These are phyloP conservation scores for Yarrowia divulgata DNA, from an alignment of 805 yeast genomes.

Conservation along the genomic window DNA sequence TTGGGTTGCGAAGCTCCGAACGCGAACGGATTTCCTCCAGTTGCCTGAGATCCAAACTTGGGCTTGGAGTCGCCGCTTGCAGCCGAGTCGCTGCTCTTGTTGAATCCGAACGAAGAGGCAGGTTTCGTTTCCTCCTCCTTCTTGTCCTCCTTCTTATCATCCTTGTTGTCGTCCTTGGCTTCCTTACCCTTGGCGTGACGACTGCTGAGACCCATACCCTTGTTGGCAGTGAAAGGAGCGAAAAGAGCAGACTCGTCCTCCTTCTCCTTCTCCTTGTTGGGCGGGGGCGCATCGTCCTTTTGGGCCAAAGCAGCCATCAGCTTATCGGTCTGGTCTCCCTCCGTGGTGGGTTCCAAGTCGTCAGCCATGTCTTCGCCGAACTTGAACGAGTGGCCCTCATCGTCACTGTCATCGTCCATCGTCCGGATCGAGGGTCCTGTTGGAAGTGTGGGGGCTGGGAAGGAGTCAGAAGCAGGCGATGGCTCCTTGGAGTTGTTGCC, in stretches of 20 bases:
- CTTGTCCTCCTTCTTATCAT: constrained; percentile 5
- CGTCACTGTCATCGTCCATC: constrained; percentile 29
- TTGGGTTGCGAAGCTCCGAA: constrained; percentile 5
- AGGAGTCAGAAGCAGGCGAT: not conserved
- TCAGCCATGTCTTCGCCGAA: constrained; percentile 32
- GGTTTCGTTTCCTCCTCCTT: not conserved
- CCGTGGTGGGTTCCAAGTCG: constrained; percentile 33
- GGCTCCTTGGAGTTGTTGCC: not conserved
- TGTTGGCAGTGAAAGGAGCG: constrained; percentile 8
- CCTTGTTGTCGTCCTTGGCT: constrained; percentile 15
- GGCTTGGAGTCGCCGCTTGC: not conserved
- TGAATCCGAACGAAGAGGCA: not conserved
- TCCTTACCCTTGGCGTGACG: constrained; percentile 38
- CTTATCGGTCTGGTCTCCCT: constrained; percentile 11
- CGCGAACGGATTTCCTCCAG: not conserved
- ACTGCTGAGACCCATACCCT: constrained; percentile 29
- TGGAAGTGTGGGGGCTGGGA: not conserved
- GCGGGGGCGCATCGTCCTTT: not conserved
- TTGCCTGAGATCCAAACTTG: constrained; percentile 23
- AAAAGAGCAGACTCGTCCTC: constrained; percentile 10
- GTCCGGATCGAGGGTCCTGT: not conserved
- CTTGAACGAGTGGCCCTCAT: constrained; percentile 18
- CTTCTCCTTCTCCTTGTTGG: not conserved
- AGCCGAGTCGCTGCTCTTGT: not conserved
- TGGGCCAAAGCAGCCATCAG: not conserved